Evolutionary conservation across 768 basidiomycete species (phyloP), one percentile per base, ranked within the genome.

Genomic region (Termitomyces sp.): DNA sequence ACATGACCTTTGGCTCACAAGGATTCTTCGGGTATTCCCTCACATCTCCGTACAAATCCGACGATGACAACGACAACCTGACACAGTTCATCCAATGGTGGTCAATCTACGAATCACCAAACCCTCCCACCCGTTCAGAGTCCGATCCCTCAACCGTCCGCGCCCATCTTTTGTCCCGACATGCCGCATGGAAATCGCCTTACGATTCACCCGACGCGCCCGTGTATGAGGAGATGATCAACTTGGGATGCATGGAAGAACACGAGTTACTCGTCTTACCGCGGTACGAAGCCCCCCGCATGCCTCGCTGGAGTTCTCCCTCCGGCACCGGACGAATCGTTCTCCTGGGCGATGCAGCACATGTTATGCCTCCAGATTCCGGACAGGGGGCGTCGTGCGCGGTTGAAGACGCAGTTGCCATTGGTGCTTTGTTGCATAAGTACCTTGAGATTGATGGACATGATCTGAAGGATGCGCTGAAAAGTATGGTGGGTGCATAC

Each of bases 311-410:
- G 70, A 69, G 64, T 29, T 70, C 64, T 46, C 62, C 62, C 16
- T 65, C 67, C 5, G 58, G 64, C 7, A 49, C 59, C 2, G 73
- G 74, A 35, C 64, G 69, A 16, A 66, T 78, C 31, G 56, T 77
- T 10, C 68, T 77, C 3, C 52, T 76, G 16, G 76, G 77, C 0
- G 75, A 79, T 51, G 74, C 76, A 9, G 75, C 75, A 0, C 76
- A 78, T 50, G 66, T 71, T 25, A 74, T 77, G 70, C 75, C 75
- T 15, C 75, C 76, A 1, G 70, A 76, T 43, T 64, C 69, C 3
- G 73, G 74, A 1, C 77, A 78, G 46, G 75, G 73, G 13, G 74
- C 71, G 3, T 70, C 75, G 0, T 72, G 70, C 45, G 74, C 75
- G 2, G 66, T 67, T 3, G 75, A 79, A 54, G 76, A 77, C 44